These are phyloP conservation scores for Phaeodactylum tricornutum DNA, from an alignment of 108 stramenopile species.

Conservation along the genomic window DNA sequence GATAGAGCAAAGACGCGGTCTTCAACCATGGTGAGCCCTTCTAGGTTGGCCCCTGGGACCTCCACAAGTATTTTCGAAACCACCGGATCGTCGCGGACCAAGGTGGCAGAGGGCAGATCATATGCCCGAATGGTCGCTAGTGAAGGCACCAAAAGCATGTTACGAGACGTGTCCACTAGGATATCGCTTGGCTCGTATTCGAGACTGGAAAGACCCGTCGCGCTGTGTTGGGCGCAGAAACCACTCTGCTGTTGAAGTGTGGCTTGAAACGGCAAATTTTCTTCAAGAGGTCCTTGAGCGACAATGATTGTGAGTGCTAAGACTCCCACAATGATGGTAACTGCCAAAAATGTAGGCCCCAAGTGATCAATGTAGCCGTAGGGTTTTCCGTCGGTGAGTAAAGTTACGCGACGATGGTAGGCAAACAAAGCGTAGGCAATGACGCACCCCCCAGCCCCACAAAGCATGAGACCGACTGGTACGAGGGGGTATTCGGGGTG, in stretches of 20 bases:
- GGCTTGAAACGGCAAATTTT: too few species aligned
- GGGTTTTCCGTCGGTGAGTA: conserved; percentile 11
- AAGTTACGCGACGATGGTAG: conserved; percentile 9
- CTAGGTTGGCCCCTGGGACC: not conserved
- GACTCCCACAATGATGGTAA: not conserved
- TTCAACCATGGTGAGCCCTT: not conserved
- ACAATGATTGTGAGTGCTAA: too few species aligned
- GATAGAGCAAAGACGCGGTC: conserved; percentile 5
- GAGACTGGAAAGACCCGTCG: too few species aligned
- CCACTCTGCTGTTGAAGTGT: too few species aligned
- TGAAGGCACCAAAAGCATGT: too few species aligned
- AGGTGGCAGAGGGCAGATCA: too few species aligned
- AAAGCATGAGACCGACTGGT: conserved; percentile 1
- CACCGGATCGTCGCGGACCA: too few species aligned
- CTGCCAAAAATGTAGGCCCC: conserved; percentile 2
- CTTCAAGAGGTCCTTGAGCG: not conserved
- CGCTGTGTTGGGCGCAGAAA: too few species aligned
- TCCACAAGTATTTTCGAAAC: not conserved
- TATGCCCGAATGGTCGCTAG: too few species aligned
- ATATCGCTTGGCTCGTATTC: too few species aligned
- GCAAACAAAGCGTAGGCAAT: conserved; percentile 9
- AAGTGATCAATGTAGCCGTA: conserved; percentile 16
- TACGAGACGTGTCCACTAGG: too few species aligned
- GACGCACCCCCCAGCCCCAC: not conserved
- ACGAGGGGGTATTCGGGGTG: too few species aligned